Conservation (phyloP, 805 yeast genomes). For the Yamadazyma sp. region DNA sequence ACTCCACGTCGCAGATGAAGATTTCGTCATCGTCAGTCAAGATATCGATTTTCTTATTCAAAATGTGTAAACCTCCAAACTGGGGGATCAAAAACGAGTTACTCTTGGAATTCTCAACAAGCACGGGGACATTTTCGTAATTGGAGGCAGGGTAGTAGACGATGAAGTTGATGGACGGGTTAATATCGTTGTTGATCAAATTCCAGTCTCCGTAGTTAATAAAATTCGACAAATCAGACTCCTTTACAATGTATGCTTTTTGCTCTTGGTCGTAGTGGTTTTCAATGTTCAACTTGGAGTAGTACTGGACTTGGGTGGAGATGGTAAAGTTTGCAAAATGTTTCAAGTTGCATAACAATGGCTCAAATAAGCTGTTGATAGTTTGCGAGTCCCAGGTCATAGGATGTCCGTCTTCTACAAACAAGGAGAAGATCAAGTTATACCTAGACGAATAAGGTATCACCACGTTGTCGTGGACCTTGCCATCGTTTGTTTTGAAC, state of each 20-base stretch:
- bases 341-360: constrained; percentile 52
- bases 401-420: constrained; percentile 67
- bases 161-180: constrained; percentile 71
- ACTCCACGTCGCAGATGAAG: constrained; percentile 40
- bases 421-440: constrained; percentile 73
- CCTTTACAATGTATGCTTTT: constrained; percentile 38
- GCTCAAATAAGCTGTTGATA: constrained; percentile 52
- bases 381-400: constrained; percentile 72
- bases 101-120: constrained; percentile 46
- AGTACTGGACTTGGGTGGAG: constrained; percentile 77
- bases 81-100: constrained; percentile 79
- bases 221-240: constrained; percentile 65
- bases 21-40: constrained; percentile 18
- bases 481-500: not conserved
- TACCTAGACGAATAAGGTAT: constrained; percentile 62
- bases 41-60: constrained; percentile 37
- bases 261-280: constrained; percentile 19
- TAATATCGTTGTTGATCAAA: constrained; percentile 52
- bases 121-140: constrained; percentile 46
- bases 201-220: constrained; percentile 88
- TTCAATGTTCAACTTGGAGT: constrained; percentile 43
- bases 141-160: constrained; percentile 58
- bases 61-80: constrained; percentile 78
- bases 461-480: constrained; percentile 32
- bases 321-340: constrained; percentile 69